phyloP scores from a whole-genome alignment of 176 grass and related monocot genomes.

The Carex myosuroides region DNA sequence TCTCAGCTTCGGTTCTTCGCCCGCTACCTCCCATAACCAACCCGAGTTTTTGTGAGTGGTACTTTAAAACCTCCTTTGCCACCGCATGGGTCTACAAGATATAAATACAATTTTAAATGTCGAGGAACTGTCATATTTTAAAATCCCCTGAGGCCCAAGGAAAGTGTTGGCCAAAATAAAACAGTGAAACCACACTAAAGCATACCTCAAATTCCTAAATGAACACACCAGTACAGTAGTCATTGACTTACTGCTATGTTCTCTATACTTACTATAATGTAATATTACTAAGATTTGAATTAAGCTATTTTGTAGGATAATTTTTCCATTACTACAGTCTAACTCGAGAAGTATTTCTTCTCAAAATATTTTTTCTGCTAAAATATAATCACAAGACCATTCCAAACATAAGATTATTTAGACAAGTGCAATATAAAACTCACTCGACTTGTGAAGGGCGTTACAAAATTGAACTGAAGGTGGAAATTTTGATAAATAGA shows the following conservation, averaged over 20 bases:
- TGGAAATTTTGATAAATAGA: neutral
- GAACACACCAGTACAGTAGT: neutral
- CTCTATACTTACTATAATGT: neutral
- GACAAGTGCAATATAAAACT: neutral
- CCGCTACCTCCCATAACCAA: constrained; percentile 81
- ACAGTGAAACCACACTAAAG: neutral
- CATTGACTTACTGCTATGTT: neutral
- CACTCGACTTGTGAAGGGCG: neutral
- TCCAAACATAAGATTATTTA: neutral
- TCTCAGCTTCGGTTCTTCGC: constrained; percentile 70
- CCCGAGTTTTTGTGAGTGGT: constrained; percentile 85
- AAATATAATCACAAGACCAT: neutral
- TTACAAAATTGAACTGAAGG: neutral
- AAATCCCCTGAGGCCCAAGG: neutral
- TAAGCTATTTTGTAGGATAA: neutral
- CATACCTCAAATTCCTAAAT: neutral
- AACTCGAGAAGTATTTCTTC: neutral
- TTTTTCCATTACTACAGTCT: neutral
- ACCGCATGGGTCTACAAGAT: constrained; percentile 75
- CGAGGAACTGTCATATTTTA: neutral
- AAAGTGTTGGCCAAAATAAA: neutral
- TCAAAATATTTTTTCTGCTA: neutral
- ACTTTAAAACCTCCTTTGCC: constrained; percentile 84
- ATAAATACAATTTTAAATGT: constrained; percentile 14
- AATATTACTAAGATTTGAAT: neutral